These are phyloP conservation scores for Dichotomocladium elegans DNA, from an alignment of 371 early-diverging fungal genomes.

Conservation along the genomic window DNA sequence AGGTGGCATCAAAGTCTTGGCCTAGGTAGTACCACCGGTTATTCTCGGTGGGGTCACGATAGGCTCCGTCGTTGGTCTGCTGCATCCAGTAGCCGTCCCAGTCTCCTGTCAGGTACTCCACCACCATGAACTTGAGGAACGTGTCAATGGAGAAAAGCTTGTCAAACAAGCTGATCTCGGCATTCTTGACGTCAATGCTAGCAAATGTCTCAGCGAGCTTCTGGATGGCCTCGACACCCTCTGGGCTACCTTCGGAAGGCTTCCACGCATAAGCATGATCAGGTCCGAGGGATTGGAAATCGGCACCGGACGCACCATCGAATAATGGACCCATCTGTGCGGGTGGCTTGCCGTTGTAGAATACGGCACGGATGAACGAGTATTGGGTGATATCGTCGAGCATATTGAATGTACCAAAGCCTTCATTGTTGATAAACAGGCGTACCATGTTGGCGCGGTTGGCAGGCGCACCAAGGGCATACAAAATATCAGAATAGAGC, in stretches of 20 bases:
- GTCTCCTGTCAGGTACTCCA: conserved; percentile 50
- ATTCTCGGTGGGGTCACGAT: conserved; percentile 42
- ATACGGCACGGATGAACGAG: conserved; percentile 46
- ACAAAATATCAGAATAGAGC: conserved; percentile 49
- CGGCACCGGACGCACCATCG: conserved; percentile 53
- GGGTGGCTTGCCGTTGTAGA: conserved; percentile 44
- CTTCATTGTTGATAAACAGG: conserved; percentile 47
- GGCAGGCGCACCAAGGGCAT: conserved; percentile 49
- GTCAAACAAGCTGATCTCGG: conserved; percentile 31
- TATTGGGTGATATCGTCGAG: conserved; percentile 47
- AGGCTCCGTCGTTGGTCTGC: conserved; percentile 54
- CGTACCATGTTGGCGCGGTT: conserved; percentile 55
- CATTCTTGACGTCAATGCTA: conserved; percentile 33
- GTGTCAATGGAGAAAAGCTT: conserved; percentile 36
- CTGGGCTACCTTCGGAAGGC: conserved; percentile 28
- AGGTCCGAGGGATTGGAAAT: conserved; percentile 22
- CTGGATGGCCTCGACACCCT: conserved; percentile 27
- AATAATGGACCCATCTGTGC: conserved; percentile 45
- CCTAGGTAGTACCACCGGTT: conserved; percentile 39
- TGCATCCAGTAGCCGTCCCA: conserved; percentile 62
- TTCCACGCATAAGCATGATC: conserved; percentile 26
- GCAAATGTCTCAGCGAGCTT: conserved; percentile 38
- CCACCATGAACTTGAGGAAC: conserved; percentile 53
- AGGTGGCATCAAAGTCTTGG: conserved; percentile 60
- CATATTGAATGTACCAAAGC: conserved; percentile 54